These are phyloP conservation scores for Euphorbia pulcherrima DNA, from an alignment of 345 rosid species.

Conservation along the genomic window DNA sequence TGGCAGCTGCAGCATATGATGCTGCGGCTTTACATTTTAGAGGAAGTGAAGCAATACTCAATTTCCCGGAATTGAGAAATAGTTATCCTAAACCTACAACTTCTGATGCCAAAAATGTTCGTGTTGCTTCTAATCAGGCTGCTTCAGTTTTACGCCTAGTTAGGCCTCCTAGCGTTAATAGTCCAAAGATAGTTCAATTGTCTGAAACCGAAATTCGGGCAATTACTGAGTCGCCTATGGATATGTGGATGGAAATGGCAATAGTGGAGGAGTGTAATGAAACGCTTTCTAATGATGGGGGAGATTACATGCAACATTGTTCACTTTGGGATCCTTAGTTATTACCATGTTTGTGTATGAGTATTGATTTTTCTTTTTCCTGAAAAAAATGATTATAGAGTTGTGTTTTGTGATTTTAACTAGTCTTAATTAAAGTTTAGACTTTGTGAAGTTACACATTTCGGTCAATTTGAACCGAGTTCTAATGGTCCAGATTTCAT, in stretches of 20 bases:
- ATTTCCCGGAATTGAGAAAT: slow-evolving; percentile 54
- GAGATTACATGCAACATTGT: slow-evolving; percentile 16
- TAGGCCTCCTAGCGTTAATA: not conserved
- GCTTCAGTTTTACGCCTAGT: slow-evolving; percentile 24
- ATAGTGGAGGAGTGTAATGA: too few species aligned
- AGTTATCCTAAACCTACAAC: slow-evolving; percentile 51
- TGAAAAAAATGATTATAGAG: too few species aligned
- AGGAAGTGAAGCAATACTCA: slow-evolving; percentile 55
- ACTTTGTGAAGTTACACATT: too few species aligned
- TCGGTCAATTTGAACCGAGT: too few species aligned
- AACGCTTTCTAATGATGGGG: too few species aligned
- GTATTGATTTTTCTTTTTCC: too few species aligned
- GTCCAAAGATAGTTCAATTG: slow-evolving; percentile 48
- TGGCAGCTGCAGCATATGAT: slow-evolving; percentile 95
- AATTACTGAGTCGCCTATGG: slow-evolving; percentile 68
- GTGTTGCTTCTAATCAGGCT: slow-evolving; percentile 65
- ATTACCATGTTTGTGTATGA: too few species aligned
- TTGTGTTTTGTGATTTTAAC: too few species aligned
- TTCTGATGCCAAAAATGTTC: slow-evolving; percentile 55
- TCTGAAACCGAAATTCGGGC: slow-evolving; percentile 75
- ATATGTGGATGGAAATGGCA: slow-evolving; percentile 40
- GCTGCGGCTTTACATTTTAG: slow-evolving; percentile 67
- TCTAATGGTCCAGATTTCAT: too few species aligned
- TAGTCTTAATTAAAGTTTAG: too few species aligned
- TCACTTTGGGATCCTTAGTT: slow-evolving; percentile 26